phyloP scores from a whole-genome alignment of 345 rosid species.

The Litchi chinensis region DNA sequence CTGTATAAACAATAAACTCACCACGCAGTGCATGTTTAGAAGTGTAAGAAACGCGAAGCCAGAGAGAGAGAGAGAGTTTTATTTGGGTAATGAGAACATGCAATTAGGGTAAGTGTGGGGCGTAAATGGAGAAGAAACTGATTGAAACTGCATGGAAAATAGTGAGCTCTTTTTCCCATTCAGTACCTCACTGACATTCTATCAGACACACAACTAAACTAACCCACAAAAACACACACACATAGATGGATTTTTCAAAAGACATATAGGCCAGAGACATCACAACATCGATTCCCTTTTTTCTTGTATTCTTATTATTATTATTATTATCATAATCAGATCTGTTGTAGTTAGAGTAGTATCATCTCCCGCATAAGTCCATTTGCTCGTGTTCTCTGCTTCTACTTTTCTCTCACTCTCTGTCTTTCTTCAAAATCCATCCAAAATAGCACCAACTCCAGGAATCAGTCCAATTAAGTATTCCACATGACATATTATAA shows the following conservation, averaged over 20 bases:
- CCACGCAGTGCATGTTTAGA: slow-evolving; percentile 9
- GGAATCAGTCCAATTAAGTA: slow-evolving; percentile 64
- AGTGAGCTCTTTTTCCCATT: slow-evolving; percentile 50
- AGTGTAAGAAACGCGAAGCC: neutral
- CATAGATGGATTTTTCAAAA: slow-evolving; percentile 24
- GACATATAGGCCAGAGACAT: slow-evolving; percentile 54
- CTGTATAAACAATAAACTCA: neutral
- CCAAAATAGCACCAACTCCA: slow-evolving; percentile 68
- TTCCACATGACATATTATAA: slow-evolving; percentile 25
- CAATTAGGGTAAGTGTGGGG: slow-evolving; percentile 13
- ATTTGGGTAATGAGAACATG: neutral
- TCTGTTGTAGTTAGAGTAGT: slow-evolving; percentile 22
- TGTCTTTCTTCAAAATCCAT: slow-evolving; percentile 43
- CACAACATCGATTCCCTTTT: slow-evolving; percentile 78
- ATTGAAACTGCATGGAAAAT: slow-evolving; percentile 38
- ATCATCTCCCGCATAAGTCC: slow-evolving; percentile 40
- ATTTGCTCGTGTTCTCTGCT: slow-evolving; percentile 48
- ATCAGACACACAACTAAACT: slow-evolving; percentile 44
- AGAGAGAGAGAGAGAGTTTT: slow-evolving; percentile 14
- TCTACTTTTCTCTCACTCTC: slow-evolving; percentile 31
- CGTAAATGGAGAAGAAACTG: slow-evolving; percentile 19
- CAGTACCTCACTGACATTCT: slow-evolving; percentile 68
- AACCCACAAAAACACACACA: slow-evolving; percentile 31
- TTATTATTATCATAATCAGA: slow-evolving; percentile 39
- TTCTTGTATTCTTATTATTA: slow-evolving; percentile 45